Conservation (phyloP, 306 rosid genomes). For the Rosa chinensis region DNA sequence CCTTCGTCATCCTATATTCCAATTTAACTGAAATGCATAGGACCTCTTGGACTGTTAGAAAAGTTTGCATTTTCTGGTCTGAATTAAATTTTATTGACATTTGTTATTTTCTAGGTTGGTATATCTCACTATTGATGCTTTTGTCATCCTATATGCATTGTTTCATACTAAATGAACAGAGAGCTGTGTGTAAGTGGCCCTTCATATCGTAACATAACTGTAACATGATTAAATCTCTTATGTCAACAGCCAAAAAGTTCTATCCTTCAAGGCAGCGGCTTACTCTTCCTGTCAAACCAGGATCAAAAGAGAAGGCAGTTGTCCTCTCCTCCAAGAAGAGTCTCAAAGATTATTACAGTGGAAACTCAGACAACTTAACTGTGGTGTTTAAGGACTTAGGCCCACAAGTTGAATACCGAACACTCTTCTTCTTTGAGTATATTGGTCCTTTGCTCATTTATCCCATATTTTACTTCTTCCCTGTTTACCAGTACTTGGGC, state of each 20-base stretch:
- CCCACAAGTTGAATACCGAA: slow-evolving; percentile 82
- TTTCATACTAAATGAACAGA: not conserved
- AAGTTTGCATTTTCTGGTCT: not conserved
- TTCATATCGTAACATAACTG: not conserved
- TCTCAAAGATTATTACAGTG: slow-evolving; percentile 63
- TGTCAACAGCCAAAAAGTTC: slow-evolving; percentile 75
- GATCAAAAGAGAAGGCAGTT: slow-evolving; percentile 78
- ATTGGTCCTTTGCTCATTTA: slow-evolving; percentile 90
- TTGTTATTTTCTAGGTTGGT: not conserved
- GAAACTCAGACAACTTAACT: slow-evolving; percentile 59
- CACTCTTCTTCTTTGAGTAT: slow-evolving; percentile 86
- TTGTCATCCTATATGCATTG: not conserved
- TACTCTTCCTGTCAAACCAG: slow-evolving; percentile 76
- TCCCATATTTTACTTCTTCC: slow-evolving; percentile 85
- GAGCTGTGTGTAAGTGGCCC: not conserved
- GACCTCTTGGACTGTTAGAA: not conserved
- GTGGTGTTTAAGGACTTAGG: slow-evolving; percentile 90
- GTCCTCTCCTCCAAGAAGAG: slow-evolving; percentile 73
- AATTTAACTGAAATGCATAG: not conserved
- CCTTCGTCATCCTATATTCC: not conserved
- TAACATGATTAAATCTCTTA: slow-evolving; percentile 25
- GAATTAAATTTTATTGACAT: not conserved
- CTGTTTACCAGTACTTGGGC: slow-evolving; percentile 70
- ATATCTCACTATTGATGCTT: not conserved
- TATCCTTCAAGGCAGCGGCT: slow-evolving; percentile 85